Base-by-base conservation (phyloP, 2,329 filamentous ascomycete species). In the Aspergillus sp. region DNA sequence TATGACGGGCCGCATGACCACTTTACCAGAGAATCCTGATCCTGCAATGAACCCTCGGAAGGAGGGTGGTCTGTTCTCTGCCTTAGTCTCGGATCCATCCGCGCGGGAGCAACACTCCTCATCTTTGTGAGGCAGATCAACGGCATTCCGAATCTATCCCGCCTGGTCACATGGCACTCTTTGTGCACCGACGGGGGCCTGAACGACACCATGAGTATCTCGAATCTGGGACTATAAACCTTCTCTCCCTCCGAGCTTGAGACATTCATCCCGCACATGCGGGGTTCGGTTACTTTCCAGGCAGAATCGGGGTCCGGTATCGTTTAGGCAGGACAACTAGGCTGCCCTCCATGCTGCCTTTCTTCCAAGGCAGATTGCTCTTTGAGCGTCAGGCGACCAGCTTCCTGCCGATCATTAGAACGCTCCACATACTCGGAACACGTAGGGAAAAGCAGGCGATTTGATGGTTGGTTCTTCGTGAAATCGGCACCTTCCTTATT, bases 41-140 rank as follows among this genome's bases (percentile, higher is more conserved):
- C 34, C 19, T 30, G 38, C 15, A 22, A 28, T 25, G 8, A 46
- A 3, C 22, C 51, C 17, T n/a, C n/a, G 34, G 15, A 25, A 17
- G 28, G 47, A 41, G 17, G 52, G 23, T 53, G 54, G 54, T 41
- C 54, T 8, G 46, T 58, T 22, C 38, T 52, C 23, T 46, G 25
- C 48, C 47, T 53, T 58, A 58, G 56, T 58, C 34, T 34, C 56
- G 56, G 48, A 41, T 23, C 45, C 47, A 58, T 58, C 56, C 56
- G 56, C 38, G 13, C 19, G 28, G 34, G 15, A 22, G 38, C 34
- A 54, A 41, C 13, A 23, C 19, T 54, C 9, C 11, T 30, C 15
- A 34, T 22, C 22, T 25, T 7, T 7, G 9, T 28, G 23, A 50
- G 43, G 54, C 43, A 56, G 54, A 56, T 56, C 53, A 47, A 47